Evolutionary conservation across 2,329 filamentous ascomycete genomes (phyloP), one percentile per base, ranked within the genome.

Genomic region (Fusarium camptoceras): DNA sequence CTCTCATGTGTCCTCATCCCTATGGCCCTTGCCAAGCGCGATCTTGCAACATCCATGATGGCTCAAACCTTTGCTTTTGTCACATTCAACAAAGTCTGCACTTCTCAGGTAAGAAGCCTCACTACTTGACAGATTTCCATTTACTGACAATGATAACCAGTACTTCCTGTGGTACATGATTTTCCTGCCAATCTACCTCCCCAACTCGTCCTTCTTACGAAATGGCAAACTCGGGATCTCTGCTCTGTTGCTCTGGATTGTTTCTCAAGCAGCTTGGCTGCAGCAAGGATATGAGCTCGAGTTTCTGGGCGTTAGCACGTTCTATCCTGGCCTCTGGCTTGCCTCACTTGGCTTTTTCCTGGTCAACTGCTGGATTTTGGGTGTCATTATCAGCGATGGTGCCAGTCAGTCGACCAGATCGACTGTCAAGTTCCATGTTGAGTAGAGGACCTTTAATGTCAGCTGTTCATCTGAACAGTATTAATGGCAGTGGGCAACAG

Each of bases 141-240:
- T 12, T 43, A 39, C 70, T 78, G 37, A 76, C 55, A n/a, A 18
- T 8, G 3, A 2, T 16, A 20, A 15, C 27, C 30, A 97, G 94
- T 99, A 99, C 79, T 99, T 99, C 80, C 87, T 99, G 51, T 99
- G 96, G 96, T 98, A 99, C 81, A 90, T 98, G 81, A 89, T 98
- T 70, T 93, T 99, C 73, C 84, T 98, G 5, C 96, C 96, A 0
- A 90, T 98, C 51, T 97, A 98, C 78, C 89, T 99, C 0, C 94
- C 95, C 0, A 82, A 82, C 39, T 98, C 94, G 0, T 91, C 91
- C 0, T 85, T 98, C 16, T 81, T 97, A 1, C 81, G 78, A 7
- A 84, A 81, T 4, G 88, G 88, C 1, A 75, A 76, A 8, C 80
- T 91, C 6, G 96, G 96, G 3, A 63, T 92, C 2, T 73, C 83